These are phyloP conservation scores for Citrullus mucosospermus DNA, from an alignment of 306 rosid genomes.

Conservation along the genomic window DNA sequence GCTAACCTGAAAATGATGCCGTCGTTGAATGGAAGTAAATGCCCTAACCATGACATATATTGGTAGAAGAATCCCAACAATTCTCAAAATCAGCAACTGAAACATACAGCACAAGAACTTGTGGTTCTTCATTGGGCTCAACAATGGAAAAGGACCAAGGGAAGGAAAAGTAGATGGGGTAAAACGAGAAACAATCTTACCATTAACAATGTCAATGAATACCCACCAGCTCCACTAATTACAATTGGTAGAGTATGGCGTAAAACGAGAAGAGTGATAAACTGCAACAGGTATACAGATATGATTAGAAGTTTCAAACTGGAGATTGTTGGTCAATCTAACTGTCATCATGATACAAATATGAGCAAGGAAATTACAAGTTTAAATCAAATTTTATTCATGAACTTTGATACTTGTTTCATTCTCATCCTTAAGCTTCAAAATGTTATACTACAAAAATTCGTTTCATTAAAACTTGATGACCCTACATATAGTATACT, in stretches of 20 bases:
- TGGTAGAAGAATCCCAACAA: constrained; percentile 49
- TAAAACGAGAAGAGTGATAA: constrained; percentile 49
- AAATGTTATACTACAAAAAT: neutral
- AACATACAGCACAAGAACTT: constrained; percentile 2
- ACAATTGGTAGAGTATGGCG: constrained; percentile 59
- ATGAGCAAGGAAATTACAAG: neutral
- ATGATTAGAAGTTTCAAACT: neutral
- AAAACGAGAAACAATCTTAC: constrained; percentile 22
- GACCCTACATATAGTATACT: neutral
- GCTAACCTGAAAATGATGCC: constrained; percentile 40
- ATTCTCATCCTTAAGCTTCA: neutral
- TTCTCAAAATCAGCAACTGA: constrained; percentile 50
- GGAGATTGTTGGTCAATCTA: neutral
- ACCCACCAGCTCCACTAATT: constrained; percentile 38
- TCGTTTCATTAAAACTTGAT: neutral
- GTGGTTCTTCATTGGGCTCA: neutral
- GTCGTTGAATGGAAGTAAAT: constrained; percentile 34
- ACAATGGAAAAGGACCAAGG: neutral
- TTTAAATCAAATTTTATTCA: neutral
- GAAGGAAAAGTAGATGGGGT: neutral
- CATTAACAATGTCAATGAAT: constrained; percentile 32
- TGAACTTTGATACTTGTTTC: neutral
- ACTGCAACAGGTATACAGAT: constrained; percentile 31
- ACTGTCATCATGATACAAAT: neutral
- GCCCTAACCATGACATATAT: constrained; percentile 44